Evolutionary conservation across 1,284 basidiomycete genomes (phyloP).

Genomic region (Apiotrichum montevideense): DNA sequence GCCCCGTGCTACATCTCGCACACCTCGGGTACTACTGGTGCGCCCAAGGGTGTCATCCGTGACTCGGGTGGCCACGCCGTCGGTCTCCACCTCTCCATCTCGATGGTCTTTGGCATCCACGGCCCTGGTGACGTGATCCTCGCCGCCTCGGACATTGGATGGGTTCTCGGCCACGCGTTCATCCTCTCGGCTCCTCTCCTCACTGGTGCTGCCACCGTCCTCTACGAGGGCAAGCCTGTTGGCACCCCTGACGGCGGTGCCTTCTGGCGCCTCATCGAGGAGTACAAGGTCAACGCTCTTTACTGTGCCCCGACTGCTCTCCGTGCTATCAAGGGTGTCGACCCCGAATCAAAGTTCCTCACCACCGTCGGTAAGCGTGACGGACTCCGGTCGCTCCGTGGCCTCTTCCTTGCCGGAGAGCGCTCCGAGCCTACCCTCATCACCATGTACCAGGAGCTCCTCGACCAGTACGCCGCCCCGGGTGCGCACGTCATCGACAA

Average conservation of each 20-base stretch:
- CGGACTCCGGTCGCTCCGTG: slow-evolving; percentile 14
- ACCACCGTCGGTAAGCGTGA: slow-evolving; percentile 8
- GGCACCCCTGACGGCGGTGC: slow-evolving; percentile 81
- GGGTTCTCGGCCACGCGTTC: slow-evolving; percentile 96
- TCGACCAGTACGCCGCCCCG: slow-evolving; percentile 13
- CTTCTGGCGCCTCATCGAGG: slow-evolving; percentile 89
- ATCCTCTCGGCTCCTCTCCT: slow-evolving; percentile 86
- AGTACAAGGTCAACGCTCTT: slow-evolving; percentile 83
- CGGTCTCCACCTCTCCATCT: slow-evolving; percentile 75
- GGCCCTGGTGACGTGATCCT: slow-evolving; percentile 21
- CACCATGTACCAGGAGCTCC: slow-evolving; percentile 18
- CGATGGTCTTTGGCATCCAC: slow-evolving; percentile 90
- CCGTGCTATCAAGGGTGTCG: slow-evolving; percentile 21
- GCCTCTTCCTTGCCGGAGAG: slow-evolving; percentile 20
- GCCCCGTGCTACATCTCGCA: slow-evolving; percentile 39
- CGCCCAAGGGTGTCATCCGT: slow-evolving; percentile 93
- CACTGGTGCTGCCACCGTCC: slow-evolving; percentile 72
- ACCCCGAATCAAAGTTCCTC: slow-evolving; percentile 15
- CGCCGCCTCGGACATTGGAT: slow-evolving; percentile 86
- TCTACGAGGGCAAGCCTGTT: slow-evolving; percentile 91
- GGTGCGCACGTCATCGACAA: slow-evolving; percentile 69
- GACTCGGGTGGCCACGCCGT: slow-evolving; percentile 86
- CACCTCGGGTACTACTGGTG: slow-evolving; percentile 90
- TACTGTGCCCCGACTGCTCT: slow-evolving; percentile 70
- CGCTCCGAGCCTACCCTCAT: slow-evolving; percentile 20